Evolutionary conservation across 1,139 yeast species (phyloP).

Genomic region (Pichia cactophila): DNA sequence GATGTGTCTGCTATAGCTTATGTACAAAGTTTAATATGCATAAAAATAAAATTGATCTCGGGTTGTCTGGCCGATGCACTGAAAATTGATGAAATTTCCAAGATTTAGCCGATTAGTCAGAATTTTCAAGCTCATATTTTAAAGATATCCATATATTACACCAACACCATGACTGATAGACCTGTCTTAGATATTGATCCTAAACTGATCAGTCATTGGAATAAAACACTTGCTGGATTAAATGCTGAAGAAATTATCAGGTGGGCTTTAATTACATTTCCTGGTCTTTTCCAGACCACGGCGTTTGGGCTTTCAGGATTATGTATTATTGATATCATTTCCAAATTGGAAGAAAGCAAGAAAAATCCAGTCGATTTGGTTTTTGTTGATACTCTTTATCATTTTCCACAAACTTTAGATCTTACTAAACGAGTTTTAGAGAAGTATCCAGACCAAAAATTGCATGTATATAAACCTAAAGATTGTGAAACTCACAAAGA

Average conservation of each 20-base stretch:
- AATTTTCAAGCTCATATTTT: neutral
- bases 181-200: conserved; percentile 30
- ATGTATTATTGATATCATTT: conserved; percentile 76
- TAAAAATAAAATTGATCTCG: no score
- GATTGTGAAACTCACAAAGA: conserved; percentile 53
- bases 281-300: conserved; percentile 79
- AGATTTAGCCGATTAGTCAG: neutral
- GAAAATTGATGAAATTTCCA: neutral
- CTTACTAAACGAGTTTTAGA: conserved; percentile 51
- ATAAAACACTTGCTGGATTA: conserved; percentile 46
- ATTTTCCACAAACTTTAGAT: conserved; percentile 87
- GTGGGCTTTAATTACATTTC: conserved; percentile 81
- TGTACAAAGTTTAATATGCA: no score
- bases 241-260: conserved; percentile 65
- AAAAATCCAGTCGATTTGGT: conserved; percentile 60
- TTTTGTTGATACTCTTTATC: conserved; percentile 85
- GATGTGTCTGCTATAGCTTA: no score
- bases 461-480: conserved; percentile 61
- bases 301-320: conserved; percentile 94
- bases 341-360: conserved; percentile 36
- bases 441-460: conserved; percentile 45
- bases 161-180: neutral
- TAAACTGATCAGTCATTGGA: conserved; percentile 53
- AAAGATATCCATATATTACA: no score
- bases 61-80: no score